Evolutionary conservation across 2,329 filamentous ascomycete genomes (phyloP), one percentile per base, ranked within the genome.

Genomic region (Calonectria henricotiae): DNA sequence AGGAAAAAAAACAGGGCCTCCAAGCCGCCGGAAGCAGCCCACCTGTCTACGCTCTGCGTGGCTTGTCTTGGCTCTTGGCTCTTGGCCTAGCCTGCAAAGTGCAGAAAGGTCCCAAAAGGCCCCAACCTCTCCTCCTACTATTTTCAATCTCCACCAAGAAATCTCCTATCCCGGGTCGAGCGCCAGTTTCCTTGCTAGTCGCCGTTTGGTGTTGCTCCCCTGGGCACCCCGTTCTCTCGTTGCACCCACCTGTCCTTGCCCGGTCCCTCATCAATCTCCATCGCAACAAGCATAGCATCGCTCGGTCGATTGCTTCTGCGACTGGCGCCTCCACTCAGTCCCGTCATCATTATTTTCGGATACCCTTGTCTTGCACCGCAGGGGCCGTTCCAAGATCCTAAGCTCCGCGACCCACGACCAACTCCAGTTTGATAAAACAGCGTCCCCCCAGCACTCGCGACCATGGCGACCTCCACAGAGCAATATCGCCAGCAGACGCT

Each of bases 391-490:
- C 58, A 64, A 69, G 74, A 76, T 76, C 74, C 73, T 60, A 58
- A 54, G 51, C 73, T 69, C 62, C 72, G 65, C 70, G 71, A 72
- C 65, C 71, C 72, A 68, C 71, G 72, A 69, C 62, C 69, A 61
- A 44, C 49, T 76, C 75, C 77, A 76, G 73, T 67, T 77, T 65
- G 77, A 80, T 81, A 82, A 82, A 82, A 80, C 72, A 76, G 75
- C 72, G 71, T 71, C 71, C 72, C 70, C 80, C 78, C 78, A 77
- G 73, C 72, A 65, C 71, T 72, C 75, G 78, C 75, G 76, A 75
- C 72, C 76, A 84, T 84, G 83, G 82, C 82, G 73, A 76, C 79
- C 74, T 80, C 74, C 63, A 72, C 78, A 54, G 77, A 79, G 37
- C 79, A 79, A 60, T 79, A 82, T 71, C 76, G 75, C 66, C 78